phyloP scores from a whole-genome alignment of 2,329 filamentous ascomycete genomes.

The Fusarium sulawesiense region DNA sequence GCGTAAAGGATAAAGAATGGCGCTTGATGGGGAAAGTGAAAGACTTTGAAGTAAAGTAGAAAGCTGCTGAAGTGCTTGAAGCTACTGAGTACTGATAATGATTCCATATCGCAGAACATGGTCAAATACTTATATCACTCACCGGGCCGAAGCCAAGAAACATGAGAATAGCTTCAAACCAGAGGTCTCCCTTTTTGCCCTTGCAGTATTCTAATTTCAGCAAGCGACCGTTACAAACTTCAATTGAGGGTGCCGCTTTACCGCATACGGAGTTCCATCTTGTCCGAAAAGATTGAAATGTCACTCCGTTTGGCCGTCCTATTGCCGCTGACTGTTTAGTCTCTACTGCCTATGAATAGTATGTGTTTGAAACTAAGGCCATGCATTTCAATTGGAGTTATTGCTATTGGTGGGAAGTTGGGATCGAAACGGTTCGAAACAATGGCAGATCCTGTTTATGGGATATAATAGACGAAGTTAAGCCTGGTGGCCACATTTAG shows the following conservation, averaged over 20 bases:
- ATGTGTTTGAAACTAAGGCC: background rate
- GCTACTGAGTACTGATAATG: background rate
- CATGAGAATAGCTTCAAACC: constrained; percentile 6
- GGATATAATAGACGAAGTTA: background rate
- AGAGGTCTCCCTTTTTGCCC: background rate
- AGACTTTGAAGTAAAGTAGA: background rate
- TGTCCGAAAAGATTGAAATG: background rate
- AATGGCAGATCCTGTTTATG: background rate
- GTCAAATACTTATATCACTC: background rate
- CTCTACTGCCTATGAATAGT: constrained; percentile 14
- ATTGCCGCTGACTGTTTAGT: constrained; percentile 3
- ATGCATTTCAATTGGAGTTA: background rate
- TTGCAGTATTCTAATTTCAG: background rate
- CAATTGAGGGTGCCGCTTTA: background rate
- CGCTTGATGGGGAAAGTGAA: no score
- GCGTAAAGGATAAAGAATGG: background rate
- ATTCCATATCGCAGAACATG: background rate
- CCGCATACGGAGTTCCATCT: background rate
- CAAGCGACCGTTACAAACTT: background rate
- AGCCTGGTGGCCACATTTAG: background rate
- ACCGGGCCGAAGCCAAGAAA: constrained; percentile 9
- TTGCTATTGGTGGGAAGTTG: background rate
- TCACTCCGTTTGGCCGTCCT: background rate
- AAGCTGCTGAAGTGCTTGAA: background rate
- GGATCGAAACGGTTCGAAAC: background rate